Conservation (phyloP, 176 grass and related monocot genomes). For the barley (Hordeum vulgare) region DNA sequence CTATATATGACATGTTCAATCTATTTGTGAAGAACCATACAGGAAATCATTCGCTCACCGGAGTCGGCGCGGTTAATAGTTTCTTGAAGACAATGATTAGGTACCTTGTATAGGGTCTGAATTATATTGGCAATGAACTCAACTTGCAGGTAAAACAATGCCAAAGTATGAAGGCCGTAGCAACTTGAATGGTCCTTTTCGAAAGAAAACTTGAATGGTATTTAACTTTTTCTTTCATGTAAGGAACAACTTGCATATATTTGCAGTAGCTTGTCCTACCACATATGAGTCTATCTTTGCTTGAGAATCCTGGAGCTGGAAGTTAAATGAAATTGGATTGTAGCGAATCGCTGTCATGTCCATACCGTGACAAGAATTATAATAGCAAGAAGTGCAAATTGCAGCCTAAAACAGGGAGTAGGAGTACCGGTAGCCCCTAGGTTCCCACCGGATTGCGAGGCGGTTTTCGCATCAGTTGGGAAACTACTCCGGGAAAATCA, state of each 20-base stretch:
- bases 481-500: not conserved
- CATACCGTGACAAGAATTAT: not conserved
- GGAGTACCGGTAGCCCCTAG: not conserved
- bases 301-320: conserved; percentile 29
- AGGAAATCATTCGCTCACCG: not conserved
- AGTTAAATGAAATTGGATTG: not conserved
- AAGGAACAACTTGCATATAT: not conserved
- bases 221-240: not conserved
- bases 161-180: not conserved
- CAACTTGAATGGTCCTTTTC: not conserved
- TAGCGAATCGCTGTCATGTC: conserved; percentile 2
- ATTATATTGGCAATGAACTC: not conserved
- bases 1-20: not conserved
- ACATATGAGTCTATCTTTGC: not conserved
- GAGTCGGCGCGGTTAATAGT: not conserved
- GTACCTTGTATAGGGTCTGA: not conserved
- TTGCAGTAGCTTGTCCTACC: conserved; percentile 7
- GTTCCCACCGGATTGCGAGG: conserved; percentile 24
- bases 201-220: not conserved
- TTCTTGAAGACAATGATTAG: not conserved
- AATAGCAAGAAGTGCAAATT: conserved; percentile 22
- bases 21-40: not conserved
- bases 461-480: not conserved
- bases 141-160: conserved; percentile 15
- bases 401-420: not conserved